Percentiles rank a stretch among this genome's conserved stretches.
phyloP scores from a whole-genome alignment of 192 early-diverging fungal genomes.

The Coemansia sp. region DNA sequence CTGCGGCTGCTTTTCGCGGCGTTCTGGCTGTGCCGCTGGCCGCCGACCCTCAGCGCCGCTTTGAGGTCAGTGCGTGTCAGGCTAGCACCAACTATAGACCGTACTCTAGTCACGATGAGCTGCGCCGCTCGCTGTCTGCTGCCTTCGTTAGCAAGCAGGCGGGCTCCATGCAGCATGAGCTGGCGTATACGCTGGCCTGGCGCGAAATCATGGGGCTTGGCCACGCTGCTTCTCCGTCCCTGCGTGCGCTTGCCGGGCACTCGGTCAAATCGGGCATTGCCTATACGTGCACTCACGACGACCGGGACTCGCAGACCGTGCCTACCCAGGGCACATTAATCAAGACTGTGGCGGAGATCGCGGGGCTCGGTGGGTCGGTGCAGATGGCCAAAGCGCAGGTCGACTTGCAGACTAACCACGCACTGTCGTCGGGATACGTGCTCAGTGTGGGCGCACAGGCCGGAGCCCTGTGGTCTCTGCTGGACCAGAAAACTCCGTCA shows the following conservation, averaged over 20 bases:
- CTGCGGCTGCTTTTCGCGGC: conserved; percentile 62
- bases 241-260: conserved; percentile 80
- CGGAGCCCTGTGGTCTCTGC: conserved; percentile 67
- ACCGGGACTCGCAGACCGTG: conserved; percentile 73
- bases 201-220: conserved; percentile 66
- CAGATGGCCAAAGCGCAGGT: conserved; percentile 67
- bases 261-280: conserved; percentile 76
- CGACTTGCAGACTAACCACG: conserved; percentile 63
- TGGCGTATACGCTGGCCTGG: conserved; percentile 74
- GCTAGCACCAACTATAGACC: conserved; percentile 62
- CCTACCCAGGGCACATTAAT: conserved; percentile 68
- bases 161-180: conserved; percentile 55
- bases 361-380: conserved; percentile 84
- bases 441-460: conserved; percentile 53
- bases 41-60: conserved; percentile 64
- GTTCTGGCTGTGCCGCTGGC: conserved; percentile 64
- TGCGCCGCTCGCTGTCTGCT: conserved; percentile 58
- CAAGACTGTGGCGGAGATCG: conserved; percentile 59
- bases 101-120: conserved; percentile 74
- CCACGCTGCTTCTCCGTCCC: conserved; percentile 41
- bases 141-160: conserved; percentile 16
- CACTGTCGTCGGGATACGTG: conserved; percentile 57
- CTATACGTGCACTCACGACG: conserved; percentile 67
- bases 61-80: conserved; percentile 68
- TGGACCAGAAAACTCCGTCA: conserved; percentile 43